These are phyloP conservation scores for Cutaneotrichosporon mucoides DNA, from an alignment of 1,284 basidiomycete genomes.

Conservation along the genomic window DNA sequence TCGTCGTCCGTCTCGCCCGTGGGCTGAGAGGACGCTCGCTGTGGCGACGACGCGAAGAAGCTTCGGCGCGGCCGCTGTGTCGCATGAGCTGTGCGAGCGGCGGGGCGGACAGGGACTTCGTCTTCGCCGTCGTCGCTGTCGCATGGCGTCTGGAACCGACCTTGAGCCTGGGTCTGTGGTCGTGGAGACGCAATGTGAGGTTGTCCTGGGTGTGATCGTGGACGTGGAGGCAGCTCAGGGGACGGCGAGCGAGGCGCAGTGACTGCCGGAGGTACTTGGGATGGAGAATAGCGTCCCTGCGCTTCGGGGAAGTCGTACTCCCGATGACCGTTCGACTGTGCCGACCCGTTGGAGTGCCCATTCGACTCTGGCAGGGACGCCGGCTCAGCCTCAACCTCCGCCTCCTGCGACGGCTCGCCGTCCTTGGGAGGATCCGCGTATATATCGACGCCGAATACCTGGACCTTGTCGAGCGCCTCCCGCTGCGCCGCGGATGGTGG, in stretches of 20 bases:
- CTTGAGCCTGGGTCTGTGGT: background rate
- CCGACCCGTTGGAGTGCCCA: background rate
- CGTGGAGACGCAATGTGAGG: background rate
- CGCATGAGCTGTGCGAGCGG: background rate
- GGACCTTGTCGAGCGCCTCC: slow-evolving; percentile 23
- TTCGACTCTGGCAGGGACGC: background rate
- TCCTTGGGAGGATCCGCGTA: background rate
- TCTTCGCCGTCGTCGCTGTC: background rate
- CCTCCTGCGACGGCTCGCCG: too few species aligned
- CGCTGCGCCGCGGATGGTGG: slow-evolving; percentile 13
- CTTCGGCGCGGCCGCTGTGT: background rate
- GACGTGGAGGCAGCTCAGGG: too few species aligned
- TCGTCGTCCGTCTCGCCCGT: slow-evolving; percentile 7
- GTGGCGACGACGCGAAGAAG: background rate
- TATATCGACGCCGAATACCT: slow-evolving; percentile 29
- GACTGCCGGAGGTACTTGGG: background rate
- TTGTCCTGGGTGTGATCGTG: too few species aligned
- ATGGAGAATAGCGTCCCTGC: background rate
- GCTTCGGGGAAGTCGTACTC: background rate
- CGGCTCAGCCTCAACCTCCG: too few species aligned
- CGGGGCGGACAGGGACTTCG: background rate
- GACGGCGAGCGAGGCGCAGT: too few species aligned
- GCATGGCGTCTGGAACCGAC: background rate
- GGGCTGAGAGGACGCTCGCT: background rate
- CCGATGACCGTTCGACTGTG: background rate